A percentile compares a stretch with the other conserved stretches of the same genome.
phyloP scores from a whole-genome alignment of 2,329 filamentous ascomycete species.

The Diplocarpon mali region DNA sequence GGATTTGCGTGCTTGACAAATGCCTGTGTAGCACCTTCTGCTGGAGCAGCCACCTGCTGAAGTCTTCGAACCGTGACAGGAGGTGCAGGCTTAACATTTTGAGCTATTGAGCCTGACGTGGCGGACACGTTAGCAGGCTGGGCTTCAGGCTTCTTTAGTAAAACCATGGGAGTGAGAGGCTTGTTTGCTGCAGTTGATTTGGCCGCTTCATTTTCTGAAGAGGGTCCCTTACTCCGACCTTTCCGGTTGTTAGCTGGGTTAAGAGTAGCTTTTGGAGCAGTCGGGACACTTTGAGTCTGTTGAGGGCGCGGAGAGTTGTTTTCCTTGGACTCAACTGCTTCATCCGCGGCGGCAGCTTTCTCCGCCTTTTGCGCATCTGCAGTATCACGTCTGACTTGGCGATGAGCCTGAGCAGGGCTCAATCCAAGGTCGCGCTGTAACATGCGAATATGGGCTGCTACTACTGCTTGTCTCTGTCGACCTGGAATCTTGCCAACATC shows the following conservation, averaged over 20 bases:
- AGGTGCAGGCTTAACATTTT: conserved; percentile 18
- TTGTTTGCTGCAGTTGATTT: conserved; percentile 16
- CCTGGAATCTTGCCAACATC: conserved; percentile 36
- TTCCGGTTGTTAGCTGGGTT: conserved; percentile 18
- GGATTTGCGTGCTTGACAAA: conserved; percentile 79
- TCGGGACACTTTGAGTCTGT: conserved; percentile 16
- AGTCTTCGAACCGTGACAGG: conserved; percentile 22
- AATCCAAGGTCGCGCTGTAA: conserved; percentile 56
- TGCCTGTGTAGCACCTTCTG: conserved; percentile 48
- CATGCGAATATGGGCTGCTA: conserved; percentile 52
- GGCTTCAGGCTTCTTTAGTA: conserved; percentile 31
- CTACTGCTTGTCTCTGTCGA: conserved; percentile 32
- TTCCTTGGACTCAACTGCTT: conserved; percentile 13
- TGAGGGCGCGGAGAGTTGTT: neutral
- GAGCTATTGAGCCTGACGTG: conserved; percentile 22
- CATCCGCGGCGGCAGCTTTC: conserved; percentile 16
- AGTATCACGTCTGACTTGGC: conserved; percentile 45
- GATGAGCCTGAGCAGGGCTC: conserved; percentile 50
- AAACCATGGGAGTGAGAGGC: conserved; percentile 26
- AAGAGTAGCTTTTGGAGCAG: conserved; percentile 23
- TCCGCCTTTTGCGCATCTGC: conserved; percentile 25
- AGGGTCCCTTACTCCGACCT: conserved; percentile 29
- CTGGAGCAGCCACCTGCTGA: conserved; percentile 22
- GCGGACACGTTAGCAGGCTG: conserved; percentile 12
- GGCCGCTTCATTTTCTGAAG: conserved; percentile 23